These are phyloP conservation scores for Mycena amicta DNA, from an alignment of 768 basidiomycete species.

Conservation along the genomic window DNA sequence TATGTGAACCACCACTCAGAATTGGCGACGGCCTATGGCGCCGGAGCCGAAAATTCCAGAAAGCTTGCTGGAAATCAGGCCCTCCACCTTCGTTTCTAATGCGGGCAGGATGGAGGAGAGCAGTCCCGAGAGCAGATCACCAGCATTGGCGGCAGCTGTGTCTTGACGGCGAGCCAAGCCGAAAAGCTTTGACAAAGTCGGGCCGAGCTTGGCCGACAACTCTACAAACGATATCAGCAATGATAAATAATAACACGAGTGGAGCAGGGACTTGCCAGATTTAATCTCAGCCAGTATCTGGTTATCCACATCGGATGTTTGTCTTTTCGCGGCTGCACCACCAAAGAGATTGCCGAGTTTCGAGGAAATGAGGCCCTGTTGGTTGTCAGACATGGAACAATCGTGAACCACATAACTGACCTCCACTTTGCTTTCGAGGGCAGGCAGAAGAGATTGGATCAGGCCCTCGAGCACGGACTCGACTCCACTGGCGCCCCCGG, in stretches of 20 bases:
- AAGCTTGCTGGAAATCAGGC: neutral
- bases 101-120: neutral
- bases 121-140: neutral
- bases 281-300: too few species aligned
- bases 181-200: too few species aligned
- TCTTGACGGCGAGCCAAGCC: too few species aligned
- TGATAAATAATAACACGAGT: too few species aligned
- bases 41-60: neutral
- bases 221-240: too few species aligned
- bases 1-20: too few species aligned
- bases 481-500: too few species aligned
- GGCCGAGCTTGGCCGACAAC: too few species aligned
- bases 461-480: neutral
- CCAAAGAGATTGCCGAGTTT: neutral
- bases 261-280: too few species aligned
- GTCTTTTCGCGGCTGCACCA: neutral
- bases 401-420: neutral
- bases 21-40: neutral
- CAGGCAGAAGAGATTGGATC: neutral
- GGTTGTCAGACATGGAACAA: too few species aligned
- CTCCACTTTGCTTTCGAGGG: neutral
- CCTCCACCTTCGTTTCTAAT: neutral
- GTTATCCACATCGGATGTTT: too few species aligned
- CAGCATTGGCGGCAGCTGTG: too few species aligned
- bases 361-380: neutral